Evolutionary conservation across 2,329 filamentous ascomycete species (phyloP).

Genomic region (Sarocladium oryzae): DNA sequence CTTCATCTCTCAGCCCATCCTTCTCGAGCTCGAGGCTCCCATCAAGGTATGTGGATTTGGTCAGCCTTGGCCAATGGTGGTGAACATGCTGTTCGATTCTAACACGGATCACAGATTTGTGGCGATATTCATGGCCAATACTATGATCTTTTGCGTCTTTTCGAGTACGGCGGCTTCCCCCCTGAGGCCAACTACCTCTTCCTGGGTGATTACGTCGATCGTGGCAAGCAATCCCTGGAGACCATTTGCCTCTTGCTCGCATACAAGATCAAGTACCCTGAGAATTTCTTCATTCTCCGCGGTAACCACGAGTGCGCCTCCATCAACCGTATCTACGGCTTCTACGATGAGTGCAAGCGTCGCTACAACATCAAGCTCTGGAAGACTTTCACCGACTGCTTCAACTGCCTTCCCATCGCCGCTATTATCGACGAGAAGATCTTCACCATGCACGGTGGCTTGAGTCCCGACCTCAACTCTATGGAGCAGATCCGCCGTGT

Average conservation of each 20-base stretch:
- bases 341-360: conserved; percentile 99
- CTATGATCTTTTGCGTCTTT: conserved; percentile 92
- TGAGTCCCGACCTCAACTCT: conserved; percentile 95
- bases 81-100: neutral
- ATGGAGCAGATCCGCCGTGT: conserved; percentile 99
- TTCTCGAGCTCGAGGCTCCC: conserved; percentile 94
- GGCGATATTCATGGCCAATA: conserved; percentile 99
- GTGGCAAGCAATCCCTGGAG: conserved; percentile 98
- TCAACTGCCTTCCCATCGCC: conserved; percentile 97
- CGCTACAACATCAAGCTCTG: conserved; percentile 99
- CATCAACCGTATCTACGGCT: conserved; percentile 98
- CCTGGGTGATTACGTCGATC: conserved; percentile 96
- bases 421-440: conserved; percentile 99
- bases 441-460: conserved; percentile 98
- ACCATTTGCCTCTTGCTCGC: conserved; percentile 94
- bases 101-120: conserved; percentile 65
- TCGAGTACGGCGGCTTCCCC: conserved; percentile 97
- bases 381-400: conserved; percentile 99
- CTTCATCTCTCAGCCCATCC: conserved; percentile 97
- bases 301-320: conserved; percentile 99
- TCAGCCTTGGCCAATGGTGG: neutral
- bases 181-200: conserved; percentile 99
- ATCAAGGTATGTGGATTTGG: conserved; percentile 73
- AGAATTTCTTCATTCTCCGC: conserved; percentile 98
- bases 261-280: conserved; percentile 99